These are phyloP conservation scores for Aspergillus sp. DNA, from an alignment of 2,329 filamentous ascomycete species.

Conservation along the genomic window DNA sequence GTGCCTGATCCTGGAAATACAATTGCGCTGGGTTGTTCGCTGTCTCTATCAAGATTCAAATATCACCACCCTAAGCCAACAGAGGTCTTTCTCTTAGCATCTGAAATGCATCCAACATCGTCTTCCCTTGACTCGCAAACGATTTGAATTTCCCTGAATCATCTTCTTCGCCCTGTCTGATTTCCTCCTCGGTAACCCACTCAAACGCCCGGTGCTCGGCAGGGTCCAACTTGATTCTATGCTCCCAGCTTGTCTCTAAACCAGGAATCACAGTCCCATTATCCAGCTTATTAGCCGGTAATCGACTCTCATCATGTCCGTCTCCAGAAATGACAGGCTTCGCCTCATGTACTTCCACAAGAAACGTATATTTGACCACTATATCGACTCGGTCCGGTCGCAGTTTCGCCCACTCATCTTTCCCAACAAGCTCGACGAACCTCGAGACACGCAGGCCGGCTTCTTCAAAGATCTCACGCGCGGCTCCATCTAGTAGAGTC, in stretches of 20 bases:
- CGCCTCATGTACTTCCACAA: conserved; percentile 35
- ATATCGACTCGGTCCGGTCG: conserved; percentile 20
- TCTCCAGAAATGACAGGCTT: not conserved
- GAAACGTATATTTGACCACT: conserved; percentile 39
- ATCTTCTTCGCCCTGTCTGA: conserved; percentile 18
- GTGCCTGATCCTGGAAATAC: not conserved
- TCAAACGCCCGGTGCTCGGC: conserved; percentile 37
- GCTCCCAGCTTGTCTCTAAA: conserved; percentile 17
- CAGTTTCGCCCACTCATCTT: conserved; percentile 32
- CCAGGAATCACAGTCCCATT: not conserved
- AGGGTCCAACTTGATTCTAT: conserved; percentile 29
- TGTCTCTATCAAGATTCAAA: not conserved
- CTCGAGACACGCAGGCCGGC: conserved; percentile 48
- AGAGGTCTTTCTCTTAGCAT: not conserved
- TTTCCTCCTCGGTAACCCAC: conserved; percentile 41
- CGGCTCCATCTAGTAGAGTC: conserved; percentile 51
- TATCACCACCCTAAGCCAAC: not conserved
- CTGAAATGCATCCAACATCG: conserved; percentile 6
- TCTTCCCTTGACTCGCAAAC: conserved; percentile 2
- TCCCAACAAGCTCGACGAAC: conserved; percentile 43
- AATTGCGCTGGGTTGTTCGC: not conserved
- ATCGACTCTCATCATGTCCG: not conserved
- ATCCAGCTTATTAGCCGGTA: not conserved
- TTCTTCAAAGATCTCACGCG: conserved; percentile 54
- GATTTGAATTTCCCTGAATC: not conserved